Conservation (phyloP, 345 rosid species). For the Bruguiera parviflora region DNA sequence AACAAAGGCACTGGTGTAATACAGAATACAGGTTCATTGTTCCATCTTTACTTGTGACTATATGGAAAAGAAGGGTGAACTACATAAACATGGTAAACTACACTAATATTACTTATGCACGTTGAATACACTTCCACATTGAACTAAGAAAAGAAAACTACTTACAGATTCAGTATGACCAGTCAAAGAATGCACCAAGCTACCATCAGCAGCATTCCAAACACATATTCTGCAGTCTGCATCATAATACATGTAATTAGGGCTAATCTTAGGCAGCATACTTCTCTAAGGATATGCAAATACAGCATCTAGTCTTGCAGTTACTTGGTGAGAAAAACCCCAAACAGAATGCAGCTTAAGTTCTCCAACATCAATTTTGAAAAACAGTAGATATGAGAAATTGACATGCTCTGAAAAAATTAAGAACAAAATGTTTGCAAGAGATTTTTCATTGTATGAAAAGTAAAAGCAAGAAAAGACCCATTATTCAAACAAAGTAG, state of each 20-base stretch:
- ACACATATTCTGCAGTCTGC: conserved; percentile 99
- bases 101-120: neutral
- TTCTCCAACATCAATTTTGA: neutral
- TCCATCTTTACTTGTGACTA: too few relatives aligned
- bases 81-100: too few relatives aligned
- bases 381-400: neutral
- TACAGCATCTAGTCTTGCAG: neutral
- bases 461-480: too few relatives aligned
- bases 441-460: too few relatives aligned
- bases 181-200: conserved; percentile 90
- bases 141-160: conserved; percentile 5
- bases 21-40: too few relatives aligned
- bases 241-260: conserved; percentile 17
- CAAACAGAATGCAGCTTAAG: neutral
- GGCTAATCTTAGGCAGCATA: conserved; percentile 4
- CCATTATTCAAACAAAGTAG: neutral
- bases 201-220: conserved; percentile 99
- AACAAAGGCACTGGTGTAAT: too few relatives aligned
- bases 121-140: neutral
- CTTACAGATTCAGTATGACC: conserved; percentile 97
- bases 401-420: neutral
- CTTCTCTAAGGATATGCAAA: neutral
- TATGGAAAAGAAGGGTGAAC: too few relatives aligned
- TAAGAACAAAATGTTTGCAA: neutral
- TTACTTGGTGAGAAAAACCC: neutral